Percentiles rank a stretch among this genome's conserved stretches.
These are phyloP conservation scores for Neurospora discreta DNA, from an alignment of 495 filamentous ascomycete genomes.

Conservation along the genomic window DNA sequence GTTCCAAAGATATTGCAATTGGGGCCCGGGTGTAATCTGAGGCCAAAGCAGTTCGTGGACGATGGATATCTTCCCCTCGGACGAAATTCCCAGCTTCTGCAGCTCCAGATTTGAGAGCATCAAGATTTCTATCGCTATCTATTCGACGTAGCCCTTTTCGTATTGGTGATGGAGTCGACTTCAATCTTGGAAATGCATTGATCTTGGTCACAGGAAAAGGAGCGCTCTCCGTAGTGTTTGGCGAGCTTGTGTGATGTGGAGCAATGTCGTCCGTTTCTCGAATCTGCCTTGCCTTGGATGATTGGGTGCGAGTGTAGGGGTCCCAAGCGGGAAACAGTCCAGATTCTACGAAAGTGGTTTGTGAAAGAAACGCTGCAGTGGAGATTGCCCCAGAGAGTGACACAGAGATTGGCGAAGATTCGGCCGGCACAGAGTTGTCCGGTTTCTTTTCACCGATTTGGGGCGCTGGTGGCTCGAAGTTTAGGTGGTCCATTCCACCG, in stretches of 20 bases:
- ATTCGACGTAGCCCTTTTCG: constrained; percentile 5
- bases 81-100: too few relatives aligned
- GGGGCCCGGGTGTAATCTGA: background rate
- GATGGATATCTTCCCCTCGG: background rate
- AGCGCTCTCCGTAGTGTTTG: background rate
- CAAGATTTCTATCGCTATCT: constrained; percentile 11
- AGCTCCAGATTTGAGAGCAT: background rate
- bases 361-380: background rate
- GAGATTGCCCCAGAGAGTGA: background rate
- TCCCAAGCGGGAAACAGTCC: background rate
- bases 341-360: background rate
- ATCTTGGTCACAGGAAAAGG: background rate
- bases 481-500: background rate
- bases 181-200: background rate
- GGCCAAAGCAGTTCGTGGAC: background rate
- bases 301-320: background rate
- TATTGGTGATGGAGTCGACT: background rate
- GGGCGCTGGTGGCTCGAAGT: background rate
- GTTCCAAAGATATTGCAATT: background rate
- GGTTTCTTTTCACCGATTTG: background rate
- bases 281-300: background rate
- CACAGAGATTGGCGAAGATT: background rate
- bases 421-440: background rate
- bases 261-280: background rate
- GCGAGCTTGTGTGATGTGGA: background rate